Evolutionary conservation across 345 rosid species (phyloP), one percentile per base, ranked within the genome.

Genomic region (Rhodomyrtus tomentosa): DNA sequence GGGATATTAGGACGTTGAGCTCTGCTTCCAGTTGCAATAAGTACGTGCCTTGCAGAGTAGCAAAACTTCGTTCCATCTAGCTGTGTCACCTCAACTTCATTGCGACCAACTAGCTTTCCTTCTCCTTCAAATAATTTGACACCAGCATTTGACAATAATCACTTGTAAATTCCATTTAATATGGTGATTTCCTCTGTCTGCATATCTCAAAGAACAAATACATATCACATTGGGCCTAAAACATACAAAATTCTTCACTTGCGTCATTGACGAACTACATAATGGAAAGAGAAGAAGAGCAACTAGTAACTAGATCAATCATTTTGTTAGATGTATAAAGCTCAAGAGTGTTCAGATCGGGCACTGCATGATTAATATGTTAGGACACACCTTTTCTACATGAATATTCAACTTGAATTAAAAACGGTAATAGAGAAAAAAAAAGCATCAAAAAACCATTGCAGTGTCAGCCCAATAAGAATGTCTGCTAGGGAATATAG

Each of bases 61-160:
- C 88, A 88, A 87, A 96, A 88, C 90, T 95, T 95, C 9, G 99
- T 96, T 49, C 99, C 99, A 92, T 98, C 99, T 76, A 92, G 85
- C 87, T 96, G 99, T 83, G 92, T 94, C 89, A 98, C 92, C 93
- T 94, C 96, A 86, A 98, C 98, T 88, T 96, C 95, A 86, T 95
- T 92, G 42, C 96, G 98, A 88, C 98, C 98, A 72, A 93, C 95
- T 79, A 98, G 56, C 90, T 91, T 96, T 84, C 99, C 99, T 91
- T 94, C 99, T 84, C 99, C 99, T 93, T 98, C 99, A 86, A 89
- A 93, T 86, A 95, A 86, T 90, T 98, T 96, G 84, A 98, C 99
- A 11, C 94, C 98, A 86, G 99, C 93, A 89, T 93, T 96, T 80
- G 99, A 92, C 86, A 96, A 89, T 81, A 98, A 85, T 54, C 98